phyloP scores from a whole-genome alignment of 2,329 filamentous ascomycete genomes.

The Fusarium transvaalense region DNA sequence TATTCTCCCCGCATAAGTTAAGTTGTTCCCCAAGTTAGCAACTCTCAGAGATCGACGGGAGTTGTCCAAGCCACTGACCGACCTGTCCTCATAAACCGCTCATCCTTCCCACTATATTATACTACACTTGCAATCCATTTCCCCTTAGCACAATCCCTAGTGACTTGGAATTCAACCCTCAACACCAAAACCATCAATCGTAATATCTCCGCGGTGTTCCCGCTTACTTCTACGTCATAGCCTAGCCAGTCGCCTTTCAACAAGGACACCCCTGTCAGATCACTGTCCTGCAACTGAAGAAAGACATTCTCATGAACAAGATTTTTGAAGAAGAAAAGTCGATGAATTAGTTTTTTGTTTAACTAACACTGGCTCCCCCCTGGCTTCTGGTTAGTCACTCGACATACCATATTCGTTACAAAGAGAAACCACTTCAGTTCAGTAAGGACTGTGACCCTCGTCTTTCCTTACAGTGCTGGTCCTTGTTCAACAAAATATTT shows the following conservation, averaged over 20 bases:
- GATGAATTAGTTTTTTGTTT: constrained; percentile 6
- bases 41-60: constrained; percentile 1
- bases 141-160: not conserved
- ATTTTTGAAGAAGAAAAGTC: not conserved
- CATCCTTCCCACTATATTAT: constrained; percentile 1
- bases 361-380: constrained; percentile 7
- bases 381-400: constrained; percentile 15
- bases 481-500: constrained; percentile 23
- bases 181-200: constrained; percentile 1
- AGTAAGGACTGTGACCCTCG: constrained; percentile 14
- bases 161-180: not conserved
- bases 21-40: constrained; percentile 1
- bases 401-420: constrained; percentile 16
- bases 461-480: constrained; percentile 20
- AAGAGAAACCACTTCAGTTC: not conserved
- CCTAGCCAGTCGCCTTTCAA: constrained; percentile 1
- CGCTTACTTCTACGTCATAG: constrained; percentile 33
- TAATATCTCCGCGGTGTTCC: constrained; percentile 20
- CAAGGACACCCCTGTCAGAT: constrained; percentile 27
- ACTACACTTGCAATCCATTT: not conserved
- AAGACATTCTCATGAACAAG: not conserved
- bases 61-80: constrained; percentile 10
- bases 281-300: constrained; percentile 2
- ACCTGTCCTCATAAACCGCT: constrained; percentile 15
- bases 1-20: constrained; percentile 8